Conservation (phyloP, 495 filamentous ascomycete species). For the Parachaetomium inaequale region DNA sequence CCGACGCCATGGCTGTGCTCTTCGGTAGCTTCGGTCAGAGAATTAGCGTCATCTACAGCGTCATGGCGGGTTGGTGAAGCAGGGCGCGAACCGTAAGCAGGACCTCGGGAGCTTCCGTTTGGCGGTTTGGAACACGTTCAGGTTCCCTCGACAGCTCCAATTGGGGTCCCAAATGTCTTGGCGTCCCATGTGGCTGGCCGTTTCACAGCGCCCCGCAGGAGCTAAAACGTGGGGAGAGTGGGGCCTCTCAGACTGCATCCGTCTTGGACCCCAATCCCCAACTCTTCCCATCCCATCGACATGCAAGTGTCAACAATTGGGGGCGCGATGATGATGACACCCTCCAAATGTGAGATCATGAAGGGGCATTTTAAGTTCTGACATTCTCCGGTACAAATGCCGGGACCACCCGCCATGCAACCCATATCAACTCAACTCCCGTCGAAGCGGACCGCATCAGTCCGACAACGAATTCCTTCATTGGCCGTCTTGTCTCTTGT, state of each 20-base stretch:
- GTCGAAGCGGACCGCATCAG: neutral
- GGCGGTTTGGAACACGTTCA: slow-evolving; percentile 10
- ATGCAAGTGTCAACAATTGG: neutral
- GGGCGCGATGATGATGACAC: neutral
- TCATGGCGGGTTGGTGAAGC: neutral
- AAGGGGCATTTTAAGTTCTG: neutral
- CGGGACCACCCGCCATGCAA: neutral
- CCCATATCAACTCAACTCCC: neutral
- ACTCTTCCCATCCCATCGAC: neutral
- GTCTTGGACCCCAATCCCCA: neutral
- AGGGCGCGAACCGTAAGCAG: neutral
- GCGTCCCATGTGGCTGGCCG: neutral
- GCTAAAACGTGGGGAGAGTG: neutral
- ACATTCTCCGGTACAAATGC: neutral
- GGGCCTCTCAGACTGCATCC: neutral
- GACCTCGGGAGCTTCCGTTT: neutral
- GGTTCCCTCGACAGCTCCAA: slow-evolving; percentile 5
- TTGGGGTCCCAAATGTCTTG: neutral
- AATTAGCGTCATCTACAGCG: neutral
- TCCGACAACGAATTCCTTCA: no score
- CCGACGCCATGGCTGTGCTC: slow-evolving; percentile 21
- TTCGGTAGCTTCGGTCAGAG: neutral
- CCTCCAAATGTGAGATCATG: neutral
- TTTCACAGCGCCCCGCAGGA: neutral
- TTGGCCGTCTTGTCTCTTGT: no score